Evolutionary conservation across 768 basidiomycete genomes (phyloP).

Genomic region (Lentinus brumalis): DNA sequence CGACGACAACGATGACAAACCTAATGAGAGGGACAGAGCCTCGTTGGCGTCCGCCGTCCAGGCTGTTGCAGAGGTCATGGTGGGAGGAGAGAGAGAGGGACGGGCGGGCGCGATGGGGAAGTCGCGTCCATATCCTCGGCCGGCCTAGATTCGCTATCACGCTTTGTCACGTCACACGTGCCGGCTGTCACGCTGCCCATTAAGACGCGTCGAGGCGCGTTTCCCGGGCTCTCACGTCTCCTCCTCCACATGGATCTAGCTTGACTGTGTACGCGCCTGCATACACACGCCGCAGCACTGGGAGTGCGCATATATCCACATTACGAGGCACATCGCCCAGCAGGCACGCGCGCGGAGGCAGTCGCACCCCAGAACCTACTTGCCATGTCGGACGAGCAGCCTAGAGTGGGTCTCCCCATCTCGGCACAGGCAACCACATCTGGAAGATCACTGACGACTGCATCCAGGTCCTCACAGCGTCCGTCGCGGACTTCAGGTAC

Average conservation of each 20-base stretch:
- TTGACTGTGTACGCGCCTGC: not conserved
- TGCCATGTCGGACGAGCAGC: constrained; percentile 19
- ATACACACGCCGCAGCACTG: too few species aligned
- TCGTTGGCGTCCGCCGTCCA: constrained; percentile 85
- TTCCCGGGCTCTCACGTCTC: not conserved
- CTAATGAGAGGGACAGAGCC: constrained; percentile 72
- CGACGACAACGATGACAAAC: constrained; percentile 41
- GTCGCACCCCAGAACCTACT: constrained; percentile 19
- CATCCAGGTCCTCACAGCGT: constrained; percentile 62
- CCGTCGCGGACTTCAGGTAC: constrained; percentile 80
- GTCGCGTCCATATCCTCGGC: constrained; percentile 19
- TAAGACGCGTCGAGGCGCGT: not conserved
- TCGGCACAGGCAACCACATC: constrained; percentile 14
- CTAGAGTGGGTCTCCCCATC: constrained; percentile 17
- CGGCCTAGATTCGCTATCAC: constrained; percentile 20
- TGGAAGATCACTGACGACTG: constrained; percentile 14
- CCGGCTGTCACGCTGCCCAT: constrained; percentile 9
- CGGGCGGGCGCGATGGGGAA: constrained; percentile 4
- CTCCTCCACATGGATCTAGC: not conserved
- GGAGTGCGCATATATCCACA: not conserved
- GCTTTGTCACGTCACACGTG: constrained; percentile 18
- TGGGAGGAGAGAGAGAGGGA: constrained; percentile 14
- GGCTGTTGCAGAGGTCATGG: constrained; percentile 33
- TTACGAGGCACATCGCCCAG: not conserved
- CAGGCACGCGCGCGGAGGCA: not conserved